Conservation (phyloP, 495 filamentous ascomycete species). For the Lasiosphaeris hirsuta region DNA sequence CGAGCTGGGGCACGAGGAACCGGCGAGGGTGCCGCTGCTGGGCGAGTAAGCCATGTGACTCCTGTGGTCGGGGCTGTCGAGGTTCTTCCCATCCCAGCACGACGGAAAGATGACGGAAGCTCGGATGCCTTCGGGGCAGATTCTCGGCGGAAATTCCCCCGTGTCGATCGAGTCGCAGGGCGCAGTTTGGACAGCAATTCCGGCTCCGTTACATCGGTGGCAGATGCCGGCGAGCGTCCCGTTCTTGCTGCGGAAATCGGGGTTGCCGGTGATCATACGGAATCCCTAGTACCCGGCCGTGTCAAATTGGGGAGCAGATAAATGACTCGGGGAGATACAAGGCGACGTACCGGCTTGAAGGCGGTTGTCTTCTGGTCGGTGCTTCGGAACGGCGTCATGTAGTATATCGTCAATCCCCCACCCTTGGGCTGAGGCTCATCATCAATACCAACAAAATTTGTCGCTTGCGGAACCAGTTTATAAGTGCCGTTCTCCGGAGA, state of each 20-base stretch:
- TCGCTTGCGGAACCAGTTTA: slow-evolving; percentile 27
- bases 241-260: slow-evolving; percentile 27
- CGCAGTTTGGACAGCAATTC: neutral
- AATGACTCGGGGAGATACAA: too few relatives aligned
- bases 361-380: slow-evolving; percentile 30
- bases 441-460: neutral
- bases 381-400: slow-evolving; percentile 30
- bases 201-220: slow-evolving; percentile 6
- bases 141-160: slow-evolving; percentile 22
- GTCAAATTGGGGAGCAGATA: neutral
- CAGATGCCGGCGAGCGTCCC: slow-evolving; percentile 31
- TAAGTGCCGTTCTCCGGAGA: slow-evolving; percentile 30
- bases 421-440: neutral
- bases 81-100: slow-evolving; percentile 26
- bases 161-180: slow-evolving; percentile 19
- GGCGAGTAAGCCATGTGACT: slow-evolving; percentile 40
- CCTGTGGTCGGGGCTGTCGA: slow-evolving; percentile 8
- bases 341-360: slow-evolving; percentile 25
- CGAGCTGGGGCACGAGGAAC: slow-evolving; percentile 21
- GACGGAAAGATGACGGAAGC: slow-evolving; percentile 27
- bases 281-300: slow-evolving; percentile 41
- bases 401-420: slow-evolving; percentile 37
- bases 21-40: slow-evolving; percentile 18
- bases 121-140: slow-evolving; percentile 32
- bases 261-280: slow-evolving; percentile 67